These are phyloP conservation scores for Oenanthe javanica DNA, from an alignment of 140 eudicot species.

Conservation along the genomic window DNA sequence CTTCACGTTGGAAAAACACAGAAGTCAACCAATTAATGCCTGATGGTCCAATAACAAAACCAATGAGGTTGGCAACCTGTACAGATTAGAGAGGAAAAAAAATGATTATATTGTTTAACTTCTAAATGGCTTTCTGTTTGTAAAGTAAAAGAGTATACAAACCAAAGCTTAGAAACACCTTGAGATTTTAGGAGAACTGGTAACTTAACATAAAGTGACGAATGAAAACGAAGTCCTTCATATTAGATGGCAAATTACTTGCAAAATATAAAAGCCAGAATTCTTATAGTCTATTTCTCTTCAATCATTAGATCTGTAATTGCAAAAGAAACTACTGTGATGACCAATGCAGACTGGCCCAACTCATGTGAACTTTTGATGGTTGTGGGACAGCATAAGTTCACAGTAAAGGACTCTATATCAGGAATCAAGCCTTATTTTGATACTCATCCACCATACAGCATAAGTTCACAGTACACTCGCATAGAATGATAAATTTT, in stretches of 20 bases:
- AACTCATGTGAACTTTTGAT: background rate
- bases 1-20: conserved; percentile 71
- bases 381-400: too few relatives aligned
- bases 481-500: background rate
- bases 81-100: background rate
- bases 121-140: background rate
- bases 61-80: conserved; percentile 98
- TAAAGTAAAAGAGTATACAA: too few relatives aligned
- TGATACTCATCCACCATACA: background rate
- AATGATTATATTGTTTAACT: background rate
- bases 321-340: background rate
- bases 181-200: too few relatives aligned
- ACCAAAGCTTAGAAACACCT: too few relatives aligned
- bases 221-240: background rate
- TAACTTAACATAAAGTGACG: background rate
- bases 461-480: background rate
- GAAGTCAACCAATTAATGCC: conserved; percentile 78
- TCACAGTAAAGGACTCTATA: background rate
- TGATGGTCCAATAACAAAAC: conserved; percentile 97
- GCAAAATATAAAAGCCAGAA: background rate
- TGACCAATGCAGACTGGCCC: background rate
- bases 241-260: background rate
- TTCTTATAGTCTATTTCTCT: background rate
- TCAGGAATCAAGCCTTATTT: background rate
- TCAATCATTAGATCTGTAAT: background rate